These are phyloP conservation scores for Anastatica hierochuntica DNA, from an alignment of 345 rosid species.

Conservation along the genomic window DNA sequence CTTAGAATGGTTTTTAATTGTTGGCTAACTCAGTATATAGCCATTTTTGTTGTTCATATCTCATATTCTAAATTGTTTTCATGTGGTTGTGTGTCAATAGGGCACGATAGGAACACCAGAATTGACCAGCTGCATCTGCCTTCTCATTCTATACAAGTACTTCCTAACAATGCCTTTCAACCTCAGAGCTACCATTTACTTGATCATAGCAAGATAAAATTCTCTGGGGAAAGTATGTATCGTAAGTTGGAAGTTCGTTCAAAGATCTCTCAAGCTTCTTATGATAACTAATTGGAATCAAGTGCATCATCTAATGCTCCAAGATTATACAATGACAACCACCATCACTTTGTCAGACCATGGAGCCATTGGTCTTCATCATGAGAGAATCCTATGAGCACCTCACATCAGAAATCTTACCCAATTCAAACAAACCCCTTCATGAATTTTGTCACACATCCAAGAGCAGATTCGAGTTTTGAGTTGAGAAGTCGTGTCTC, in stretches of 20 bases:
- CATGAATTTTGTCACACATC: slow-evolving; percentile 33
- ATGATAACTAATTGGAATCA: slow-evolving; percentile 33
- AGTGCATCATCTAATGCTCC: slow-evolving; percentile 31
- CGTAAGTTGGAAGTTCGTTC: slow-evolving; percentile 32
- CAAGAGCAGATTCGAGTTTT: slow-evolving; percentile 34
- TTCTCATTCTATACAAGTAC: slow-evolving; percentile 38
- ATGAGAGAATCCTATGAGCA: slow-evolving; percentile 38
- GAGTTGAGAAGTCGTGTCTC: slow-evolving; percentile 34
- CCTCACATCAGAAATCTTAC: slow-evolving; percentile 24
- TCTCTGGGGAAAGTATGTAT: slow-evolving; percentile 32
- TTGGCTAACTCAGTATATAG: no score
- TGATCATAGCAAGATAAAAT: slow-evolving; percentile 39
- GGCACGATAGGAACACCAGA: slow-evolving; percentile 32
- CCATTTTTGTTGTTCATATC: neutral
- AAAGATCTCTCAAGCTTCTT: slow-evolving; percentile 32
- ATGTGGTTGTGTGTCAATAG: slow-evolving; percentile 33
- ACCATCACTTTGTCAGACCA: slow-evolving; percentile 39
- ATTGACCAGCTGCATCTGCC: slow-evolving; percentile 35
- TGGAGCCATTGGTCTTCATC: slow-evolving; percentile 40
- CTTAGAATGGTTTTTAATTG: neutral
- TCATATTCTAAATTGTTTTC: slow-evolving; percentile 15
- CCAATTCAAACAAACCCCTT: slow-evolving; percentile 39
- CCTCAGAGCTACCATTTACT: slow-evolving; percentile 29
- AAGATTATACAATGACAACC: slow-evolving; percentile 29
- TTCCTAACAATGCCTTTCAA: slow-evolving; percentile 38